Evolutionary conservation across 352 stramenopile genomes (phyloP).

Genomic region (Pythium myriotylum): DNA sequence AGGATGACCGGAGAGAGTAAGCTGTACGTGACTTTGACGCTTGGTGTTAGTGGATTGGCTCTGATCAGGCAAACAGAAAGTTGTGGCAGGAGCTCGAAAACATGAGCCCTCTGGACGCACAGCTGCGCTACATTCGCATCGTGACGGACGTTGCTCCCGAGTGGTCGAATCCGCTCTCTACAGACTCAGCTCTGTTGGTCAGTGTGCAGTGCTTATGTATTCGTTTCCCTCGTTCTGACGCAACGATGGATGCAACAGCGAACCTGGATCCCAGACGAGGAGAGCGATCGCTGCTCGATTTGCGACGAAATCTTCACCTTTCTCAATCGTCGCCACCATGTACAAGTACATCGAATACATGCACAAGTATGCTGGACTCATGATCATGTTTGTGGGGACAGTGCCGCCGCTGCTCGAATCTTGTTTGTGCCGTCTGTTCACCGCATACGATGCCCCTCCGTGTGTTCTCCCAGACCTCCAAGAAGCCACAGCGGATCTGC

Average conservation of each 20-base stretch:
- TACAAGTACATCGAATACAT: constrained; percentile 34
- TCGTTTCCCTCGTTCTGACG: neutral
- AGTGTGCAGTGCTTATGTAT: neutral
- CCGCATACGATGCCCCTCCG: constrained; percentile 50
- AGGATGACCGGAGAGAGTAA: constrained; percentile 51
- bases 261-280: constrained; percentile 67
- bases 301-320: constrained; percentile 70
- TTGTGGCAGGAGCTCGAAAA: constrained; percentile 65
- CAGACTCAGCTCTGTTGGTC: constrained; percentile 61
- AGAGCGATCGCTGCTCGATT: constrained; percentile 57
- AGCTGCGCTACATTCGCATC: constrained; percentile 56
- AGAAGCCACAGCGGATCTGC: constrained; percentile 55
- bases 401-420: constrained; percentile 63
- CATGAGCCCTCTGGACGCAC: constrained; percentile 45
- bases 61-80: constrained; percentile 33
- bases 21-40: constrained; percentile 31
- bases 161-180: constrained; percentile 51
- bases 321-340: constrained; percentile 73
- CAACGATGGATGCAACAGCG: constrained; percentile 26
- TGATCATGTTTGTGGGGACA: constrained; percentile 13
- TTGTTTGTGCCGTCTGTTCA: constrained; percentile 71
- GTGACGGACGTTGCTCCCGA: constrained; percentile 56
- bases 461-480: constrained; percentile 46
- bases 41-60: neutral
- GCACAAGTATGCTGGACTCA: too few species aligned